phyloP scores from a whole-genome alignment of 2,329 filamentous ascomycete species.

The Beauveria pseudobassiana region DNA sequence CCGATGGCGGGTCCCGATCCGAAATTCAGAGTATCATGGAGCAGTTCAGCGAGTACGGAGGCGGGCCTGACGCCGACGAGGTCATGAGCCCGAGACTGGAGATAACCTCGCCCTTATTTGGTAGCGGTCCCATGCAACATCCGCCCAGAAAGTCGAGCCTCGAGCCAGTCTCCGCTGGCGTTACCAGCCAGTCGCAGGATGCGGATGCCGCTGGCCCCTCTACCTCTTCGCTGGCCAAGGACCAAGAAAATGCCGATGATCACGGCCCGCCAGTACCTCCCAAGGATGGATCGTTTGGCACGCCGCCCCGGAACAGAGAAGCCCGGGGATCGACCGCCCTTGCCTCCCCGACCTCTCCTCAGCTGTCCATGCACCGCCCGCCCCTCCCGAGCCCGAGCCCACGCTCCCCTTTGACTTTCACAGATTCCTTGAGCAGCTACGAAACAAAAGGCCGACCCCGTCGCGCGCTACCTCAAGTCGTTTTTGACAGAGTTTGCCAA shows the following conservation, averaged over 20 bases:
- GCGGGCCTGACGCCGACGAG: constrained; percentile 66
- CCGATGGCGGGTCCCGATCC: constrained; percentile 62
- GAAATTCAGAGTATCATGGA: constrained; percentile 98
- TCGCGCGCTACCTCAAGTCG: constrained; percentile 89
- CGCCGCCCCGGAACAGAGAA: constrained; percentile 29
- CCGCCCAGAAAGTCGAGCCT: constrained; percentile 83
- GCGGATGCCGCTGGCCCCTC: constrained; percentile 32
- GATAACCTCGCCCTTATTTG: constrained; percentile 68
- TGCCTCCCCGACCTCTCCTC: constrained; percentile 37
- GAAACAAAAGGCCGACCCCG: constrained; percentile 97
- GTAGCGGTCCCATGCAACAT: constrained; percentile 55
- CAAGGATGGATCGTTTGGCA: constrained; percentile 45
- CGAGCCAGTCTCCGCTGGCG: constrained; percentile 48
- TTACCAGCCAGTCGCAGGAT: constrained; percentile 35
- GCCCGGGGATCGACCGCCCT: constrained; percentile 26
- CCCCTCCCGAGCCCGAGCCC: constrained; percentile 73
- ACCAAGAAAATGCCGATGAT: constrained; percentile 33
- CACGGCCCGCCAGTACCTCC: constrained; percentile 50
- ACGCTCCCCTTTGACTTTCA: constrained; percentile 94
- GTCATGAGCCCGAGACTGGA: constrained; percentile 89
- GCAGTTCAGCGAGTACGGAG: constrained; percentile 74
- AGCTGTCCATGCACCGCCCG: constrained; percentile 48
- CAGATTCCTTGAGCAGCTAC: constrained; percentile 88
- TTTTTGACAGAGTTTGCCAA: constrained; percentile 94
- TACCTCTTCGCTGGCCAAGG: constrained; percentile 31